A percentile compares a stretch with the other conserved stretches of the same genome.
Evolutionary conservation across 2,329 filamentous ascomycete species (phyloP).

Genomic region (Cryphonectria japonica): DNA sequence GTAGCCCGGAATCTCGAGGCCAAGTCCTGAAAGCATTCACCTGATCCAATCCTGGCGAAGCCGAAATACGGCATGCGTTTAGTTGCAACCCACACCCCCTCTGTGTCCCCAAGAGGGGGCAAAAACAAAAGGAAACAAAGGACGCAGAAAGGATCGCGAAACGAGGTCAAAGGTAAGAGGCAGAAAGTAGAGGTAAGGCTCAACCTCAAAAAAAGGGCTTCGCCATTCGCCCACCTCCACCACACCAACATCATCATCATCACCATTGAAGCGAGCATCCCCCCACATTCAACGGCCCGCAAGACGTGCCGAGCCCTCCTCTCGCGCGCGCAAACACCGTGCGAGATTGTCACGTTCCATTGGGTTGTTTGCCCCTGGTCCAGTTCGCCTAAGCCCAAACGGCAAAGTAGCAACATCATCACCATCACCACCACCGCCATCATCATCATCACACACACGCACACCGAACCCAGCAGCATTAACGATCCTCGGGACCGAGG

Average conservation of each 20-base stretch:
- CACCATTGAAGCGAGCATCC: background rate
- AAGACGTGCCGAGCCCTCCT: background rate
- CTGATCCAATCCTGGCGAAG: background rate
- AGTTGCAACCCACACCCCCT: background rate
- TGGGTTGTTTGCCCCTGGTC: background rate
- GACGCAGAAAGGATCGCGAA: background rate
- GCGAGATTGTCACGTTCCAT: slow-evolving; percentile 7
- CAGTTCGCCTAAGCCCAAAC: background rate
- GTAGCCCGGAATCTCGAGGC: background rate
- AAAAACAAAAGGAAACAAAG: background rate
- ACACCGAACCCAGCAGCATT: background rate
- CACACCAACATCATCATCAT: background rate
- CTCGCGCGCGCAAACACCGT: slow-evolving; percentile 8
- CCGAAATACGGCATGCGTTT: background rate
- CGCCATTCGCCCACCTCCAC: background rate
- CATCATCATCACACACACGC: background rate
- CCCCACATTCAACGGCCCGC: slow-evolving; percentile 3
- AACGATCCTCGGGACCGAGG: background rate
- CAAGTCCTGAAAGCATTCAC: background rate
- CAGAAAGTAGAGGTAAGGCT: background rate
- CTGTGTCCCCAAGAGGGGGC: background rate
- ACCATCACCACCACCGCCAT: too few species aligned
- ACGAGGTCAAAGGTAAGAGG: background rate
- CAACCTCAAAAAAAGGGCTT: background rate
- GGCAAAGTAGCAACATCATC: too few species aligned